Evolutionary conservation across 352 stramenopile genomes (phyloP), one percentile per base, ranked within the genome.

Genomic region (Globisporangium ultimum): DNA sequence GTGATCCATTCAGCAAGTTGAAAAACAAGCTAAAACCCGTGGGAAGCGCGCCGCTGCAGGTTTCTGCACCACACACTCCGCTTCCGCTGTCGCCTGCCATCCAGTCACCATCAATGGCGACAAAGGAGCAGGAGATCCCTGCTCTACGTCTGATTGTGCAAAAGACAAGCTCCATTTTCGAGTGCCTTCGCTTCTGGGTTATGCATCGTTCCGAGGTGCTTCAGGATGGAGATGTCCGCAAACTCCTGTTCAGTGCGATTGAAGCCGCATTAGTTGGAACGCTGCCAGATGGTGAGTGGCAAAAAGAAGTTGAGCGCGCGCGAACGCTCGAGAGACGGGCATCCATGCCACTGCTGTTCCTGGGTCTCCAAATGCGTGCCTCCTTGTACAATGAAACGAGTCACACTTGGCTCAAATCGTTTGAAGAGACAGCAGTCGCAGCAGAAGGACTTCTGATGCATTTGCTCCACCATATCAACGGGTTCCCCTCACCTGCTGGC

Each of bases 121-220:
- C 73, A 36, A 36, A 36, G 55, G 73, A 89, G 38, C 71, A 81
- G 9, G 82, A 92, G 5, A 90, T 89, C 2, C 77, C 84, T 9
- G 81, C 80, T 0, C 60, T 95, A 51, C 77, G 80, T 0, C 51
- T 90, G 21, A 93, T 93, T 47, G 82, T 91, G 14, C 78, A 90
- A 53, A 95, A 95, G 64, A 93, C 82, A 3, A 88, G 72, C 41
- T 72, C 82, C 8, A 93, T 95, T 49, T 95, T 95, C 48, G 86
- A 95, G 56, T 91, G 84, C 47, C 60, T 95, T 32, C 84, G 83
- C 2, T 89, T 93, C 51, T 95, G 86, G 86, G 69, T 95, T 21
- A 93, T 95, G 79, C 64, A 88, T 57, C 77, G 82, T 17, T 73
- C 79, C 0, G 76, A 90, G 32, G 76, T 91, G 0, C 58, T 95